Conservation (phyloP, 2,329 filamentous ascomycete genomes). For the Emmonsiellopsis sp. region DNA sequence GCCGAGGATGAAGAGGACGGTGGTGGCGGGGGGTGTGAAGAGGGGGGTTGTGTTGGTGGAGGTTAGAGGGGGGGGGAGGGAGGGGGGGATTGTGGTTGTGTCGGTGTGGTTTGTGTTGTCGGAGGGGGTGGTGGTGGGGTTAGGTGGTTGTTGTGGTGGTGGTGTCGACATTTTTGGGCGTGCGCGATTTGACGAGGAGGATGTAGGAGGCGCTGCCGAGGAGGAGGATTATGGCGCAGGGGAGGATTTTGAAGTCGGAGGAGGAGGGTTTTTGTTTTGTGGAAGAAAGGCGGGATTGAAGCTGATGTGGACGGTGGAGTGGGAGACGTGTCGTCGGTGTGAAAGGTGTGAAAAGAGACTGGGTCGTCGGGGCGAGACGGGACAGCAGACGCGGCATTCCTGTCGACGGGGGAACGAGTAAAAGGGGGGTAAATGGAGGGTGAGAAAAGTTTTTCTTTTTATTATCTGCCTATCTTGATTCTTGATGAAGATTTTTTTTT, state of each 20-base stretch:
- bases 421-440: background rate
- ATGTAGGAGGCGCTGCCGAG: conserved; percentile 43
- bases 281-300: conserved; percentile 10
- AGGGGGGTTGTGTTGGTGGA: conserved; percentile 55
- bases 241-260: conserved; percentile 34
- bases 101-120: conserved; percentile 15
- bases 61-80: conserved; percentile 37
- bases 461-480: too few species aligned
- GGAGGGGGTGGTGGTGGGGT: conserved; percentile 12
- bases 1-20: conserved; percentile 94
- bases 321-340: too few species aligned
- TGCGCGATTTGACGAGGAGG: conserved; percentile 42
- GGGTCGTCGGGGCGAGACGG: too few species aligned
- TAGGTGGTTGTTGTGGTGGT: conserved; percentile 7
- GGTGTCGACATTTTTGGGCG: conserved; percentile 14
- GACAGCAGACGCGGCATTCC: too few species aligned
- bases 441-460: background rate
- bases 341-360: too few species aligned
- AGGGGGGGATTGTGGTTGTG: conserved; percentile 11
- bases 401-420: too few species aligned
- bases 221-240: conserved; percentile 36
- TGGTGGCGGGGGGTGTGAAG: conserved; percentile 70
- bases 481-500: too few species aligned
- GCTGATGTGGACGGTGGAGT: too few species aligned
- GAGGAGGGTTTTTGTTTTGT: conserved; percentile 19